Base-by-base conservation (phyloP, 2,329 filamentous ascomycete genomes). In the Cladosporium oxysporum region DNA sequence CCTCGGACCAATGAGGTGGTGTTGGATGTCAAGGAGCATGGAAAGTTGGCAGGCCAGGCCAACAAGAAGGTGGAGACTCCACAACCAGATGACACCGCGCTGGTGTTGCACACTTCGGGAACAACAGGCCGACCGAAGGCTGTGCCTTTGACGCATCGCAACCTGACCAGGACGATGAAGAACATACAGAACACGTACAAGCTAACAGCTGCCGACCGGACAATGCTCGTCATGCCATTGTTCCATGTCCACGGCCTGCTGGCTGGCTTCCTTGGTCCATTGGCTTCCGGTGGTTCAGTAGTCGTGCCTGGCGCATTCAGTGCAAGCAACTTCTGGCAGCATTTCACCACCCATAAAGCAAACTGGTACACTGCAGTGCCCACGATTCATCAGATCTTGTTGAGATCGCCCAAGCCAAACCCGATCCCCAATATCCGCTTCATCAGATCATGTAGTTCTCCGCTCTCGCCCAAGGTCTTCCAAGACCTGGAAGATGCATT, bases 311-410 rank as follows among this genome's bases (percentile, higher is more conserved):
- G 83, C 62, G 90, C 89, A 74, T 96, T 96, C 84, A 94, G 91
- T 4, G 91, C 92, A 10, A 85, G 86, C 1, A 88, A 91, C 23
- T 96, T 96, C 80, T 96, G 92, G 92, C 77, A 79, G 28, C 89
- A 95, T 76, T 95, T 95, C 73, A 83, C 83, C 70, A 82, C 84
- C 6, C 84, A 93, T 81, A 83, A 87, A 69, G 92, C 92, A 29
- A 96, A 92, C 77, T 96, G 92, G 92, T 96, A 95, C 80, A 95
- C 92, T 0, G 92, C 92, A 0, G 92, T 95, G n/a, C 92, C 92
- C 1, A 96, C 92, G 0, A 96, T 96, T 76, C 92, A 96, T 78
- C 92, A 95, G 75, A 94, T 96, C 73, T 83, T 96, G 4, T 87
- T 96, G 66, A 91, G 90, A 79, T 88, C 85, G 71, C 87, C 90